phyloP scores from a whole-genome alignment of 1,139 yeast genomes.

The Kluyveromyces sp. region DNA sequence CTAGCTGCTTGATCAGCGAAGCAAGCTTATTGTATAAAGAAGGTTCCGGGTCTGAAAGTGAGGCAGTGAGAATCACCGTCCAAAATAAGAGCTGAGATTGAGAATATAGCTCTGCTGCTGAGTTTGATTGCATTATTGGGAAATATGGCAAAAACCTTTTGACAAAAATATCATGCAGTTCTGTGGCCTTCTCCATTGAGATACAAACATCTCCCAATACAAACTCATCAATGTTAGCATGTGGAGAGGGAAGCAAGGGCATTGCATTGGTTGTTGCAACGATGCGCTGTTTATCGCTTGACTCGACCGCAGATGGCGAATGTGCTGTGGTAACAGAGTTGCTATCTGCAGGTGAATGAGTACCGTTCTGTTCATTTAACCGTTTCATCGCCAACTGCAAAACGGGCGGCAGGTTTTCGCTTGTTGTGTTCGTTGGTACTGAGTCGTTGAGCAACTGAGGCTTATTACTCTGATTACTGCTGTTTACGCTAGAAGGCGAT shows the following conservation, averaged over 20 bases:
- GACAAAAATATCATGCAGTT: constrained; percentile 63
- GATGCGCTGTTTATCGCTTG: constrained; percentile 13
- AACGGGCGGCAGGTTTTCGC: constrained; percentile 31
- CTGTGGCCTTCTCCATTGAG: constrained; percentile 59
- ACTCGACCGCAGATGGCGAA: constrained; percentile 12
- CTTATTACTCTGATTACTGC: neutral
- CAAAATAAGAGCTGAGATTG: constrained; percentile 83
- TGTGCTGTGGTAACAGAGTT: constrained; percentile 13
- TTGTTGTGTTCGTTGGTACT: constrained; percentile 31
- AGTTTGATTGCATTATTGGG: constrained; percentile 67
- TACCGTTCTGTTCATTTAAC: constrained; percentile 19
- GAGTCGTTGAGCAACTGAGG: constrained; percentile 37
- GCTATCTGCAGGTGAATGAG: constrained; percentile 15
- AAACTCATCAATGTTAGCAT: constrained; percentile 48
- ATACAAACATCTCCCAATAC: constrained; percentile 68
- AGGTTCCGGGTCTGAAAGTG: constrained; percentile 83
- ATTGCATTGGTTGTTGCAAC: constrained; percentile 28
- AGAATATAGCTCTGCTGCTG: constrained; percentile 71
- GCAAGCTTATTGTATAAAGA: constrained; percentile 69
- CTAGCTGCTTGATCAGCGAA: constrained; percentile 73
- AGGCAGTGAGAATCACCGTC: constrained; percentile 84
- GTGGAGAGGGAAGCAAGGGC: constrained; percentile 30
- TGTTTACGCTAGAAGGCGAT: constrained; percentile 12
- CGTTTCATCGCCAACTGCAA: constrained; percentile 32
- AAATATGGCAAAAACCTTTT: constrained; percentile 63